Base-by-base conservation (phyloP, 768 basidiomycete genomes). In the Amanita thiersii region DNA sequence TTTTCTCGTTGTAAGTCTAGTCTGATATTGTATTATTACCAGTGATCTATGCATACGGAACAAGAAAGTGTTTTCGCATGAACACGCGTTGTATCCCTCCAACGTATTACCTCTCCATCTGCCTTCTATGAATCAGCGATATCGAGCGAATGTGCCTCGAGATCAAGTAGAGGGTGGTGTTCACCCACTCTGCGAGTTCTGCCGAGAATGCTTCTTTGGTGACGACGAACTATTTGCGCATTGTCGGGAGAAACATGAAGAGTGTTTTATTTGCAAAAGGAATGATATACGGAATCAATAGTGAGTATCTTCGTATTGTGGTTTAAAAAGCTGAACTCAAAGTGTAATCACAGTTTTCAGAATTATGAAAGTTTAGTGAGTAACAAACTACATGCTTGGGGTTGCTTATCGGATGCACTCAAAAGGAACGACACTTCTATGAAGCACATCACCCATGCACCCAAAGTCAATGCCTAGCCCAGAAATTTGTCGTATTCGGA, bases 1-100 rank as follows among this genome's bases (percentile, higher is more conserved):
- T 15, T 40, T 37, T 12, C 28, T 10, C 33, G 40, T 24, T 12
- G 11, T 18, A 7, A 23, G 26, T 45, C 21, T 17, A 11, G 42
- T 19, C 14, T 11, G 37, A n/a, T 28, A 28, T 18, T 41, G 21
- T 10, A 2, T 15, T 18, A 26, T 34, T 14, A 28, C 23, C 44
- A 92, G 89, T 52, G 88, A 90, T 50, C 57, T 99, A 1, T 99
- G 96, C 56, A 79, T 91, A 43, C 72, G 80, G 38, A 73, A 72
- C 58, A 93, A 97, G 65, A 96, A 96, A 52, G 85, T 98, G 28
- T 99, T 99, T 58, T 70, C 88, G 1, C 93, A 99, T 60, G 94
- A 99, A 59, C 94, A 97, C 54, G 75, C 80, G 1, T 58, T 96
- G 19, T 99, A 94, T 56, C 68, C 79, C 1, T 72, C 57, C 47